A percentile compares a stretch with the other conserved stretches of the same genome.
phyloP scores from a whole-genome alignment of 257 asterid genomes.

The Nicotiana undulata region DNA sequence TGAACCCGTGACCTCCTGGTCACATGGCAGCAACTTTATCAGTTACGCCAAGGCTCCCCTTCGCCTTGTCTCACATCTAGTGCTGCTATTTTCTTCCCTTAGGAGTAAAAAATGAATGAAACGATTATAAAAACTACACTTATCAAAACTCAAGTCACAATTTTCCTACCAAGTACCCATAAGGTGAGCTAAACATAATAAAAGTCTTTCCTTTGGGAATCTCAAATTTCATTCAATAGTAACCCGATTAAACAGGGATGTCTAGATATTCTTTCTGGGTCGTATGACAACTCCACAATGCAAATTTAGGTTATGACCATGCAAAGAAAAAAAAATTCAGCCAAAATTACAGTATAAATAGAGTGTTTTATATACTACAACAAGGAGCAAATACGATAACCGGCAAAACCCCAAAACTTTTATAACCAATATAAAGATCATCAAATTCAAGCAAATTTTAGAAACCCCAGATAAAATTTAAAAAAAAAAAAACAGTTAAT shows the following conservation, averaged over 20 bases:
- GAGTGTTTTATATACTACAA: not conserved
- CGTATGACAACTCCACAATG: not conserved
- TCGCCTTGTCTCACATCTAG: not conserved
- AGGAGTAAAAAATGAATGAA: not conserved
- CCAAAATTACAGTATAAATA: not conserved
- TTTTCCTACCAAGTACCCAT: not conserved
- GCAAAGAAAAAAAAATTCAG: not conserved
- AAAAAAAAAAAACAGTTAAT: not conserved
- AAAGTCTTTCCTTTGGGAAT: not conserved
- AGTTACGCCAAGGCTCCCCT: too few species aligned
- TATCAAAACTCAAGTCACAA: not conserved
- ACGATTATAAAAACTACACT: not conserved
- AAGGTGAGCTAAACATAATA: not conserved
- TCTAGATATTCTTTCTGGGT: not conserved
- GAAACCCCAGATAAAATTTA: not conserved
- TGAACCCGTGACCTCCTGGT: too few species aligned
- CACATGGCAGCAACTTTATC: too few species aligned
- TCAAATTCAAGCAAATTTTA: not conserved
- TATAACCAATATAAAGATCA: not conserved
- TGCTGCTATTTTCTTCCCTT: not conserved
- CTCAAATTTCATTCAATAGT: not conserved
- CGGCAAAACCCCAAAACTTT: not conserved
- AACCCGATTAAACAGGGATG: not conserved
- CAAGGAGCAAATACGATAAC: not conserved
- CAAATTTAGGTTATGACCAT: not conserved